These are phyloP conservation scores for Wickerhamomyces sp. DNA, from an alignment of 1,139 yeast species.

Conservation along the genomic window DNA sequence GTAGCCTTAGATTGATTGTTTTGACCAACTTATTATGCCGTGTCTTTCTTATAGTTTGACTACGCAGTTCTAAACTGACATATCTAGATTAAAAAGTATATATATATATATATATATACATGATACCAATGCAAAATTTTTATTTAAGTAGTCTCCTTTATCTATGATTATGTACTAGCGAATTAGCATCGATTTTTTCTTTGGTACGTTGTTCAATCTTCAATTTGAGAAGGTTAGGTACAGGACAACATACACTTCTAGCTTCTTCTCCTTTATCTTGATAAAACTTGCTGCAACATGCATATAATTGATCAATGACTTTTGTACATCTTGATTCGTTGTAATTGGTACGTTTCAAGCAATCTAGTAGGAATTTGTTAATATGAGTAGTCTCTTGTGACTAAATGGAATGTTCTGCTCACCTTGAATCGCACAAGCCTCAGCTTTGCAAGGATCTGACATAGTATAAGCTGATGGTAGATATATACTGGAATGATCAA, in stretches of 20 bases:
- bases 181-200: constrained; percentile 53
- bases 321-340: constrained; percentile 61
- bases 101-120: too few relatives aligned
- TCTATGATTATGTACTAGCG: constrained; percentile 27
- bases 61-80: constrained; percentile 76
- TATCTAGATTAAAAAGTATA: too few relatives aligned
- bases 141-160: neutral
- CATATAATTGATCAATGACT: constrained; percentile 53
- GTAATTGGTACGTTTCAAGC: constrained; percentile 48
- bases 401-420: too few relatives aligned
- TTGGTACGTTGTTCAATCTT: constrained; percentile 54
- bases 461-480: too few relatives aligned
- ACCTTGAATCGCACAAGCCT: constrained; percentile 69
- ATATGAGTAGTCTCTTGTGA: neutral
- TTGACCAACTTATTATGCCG: constrained; percentile 60
- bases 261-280: constrained; percentile 46
- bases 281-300: constrained; percentile 58
- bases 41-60: constrained; percentile 45
- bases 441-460: constrained; percentile 54
- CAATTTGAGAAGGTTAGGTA: constrained; percentile 46
- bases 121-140: too few relatives aligned
- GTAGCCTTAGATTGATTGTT: constrained; percentile 68
- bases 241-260: constrained; percentile 66
- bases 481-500: too few relatives aligned
- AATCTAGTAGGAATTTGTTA: constrained; percentile 28